phyloP scores from a whole-genome alignment of 306 rosid species.

The Casuarina equisetifolia region DNA sequence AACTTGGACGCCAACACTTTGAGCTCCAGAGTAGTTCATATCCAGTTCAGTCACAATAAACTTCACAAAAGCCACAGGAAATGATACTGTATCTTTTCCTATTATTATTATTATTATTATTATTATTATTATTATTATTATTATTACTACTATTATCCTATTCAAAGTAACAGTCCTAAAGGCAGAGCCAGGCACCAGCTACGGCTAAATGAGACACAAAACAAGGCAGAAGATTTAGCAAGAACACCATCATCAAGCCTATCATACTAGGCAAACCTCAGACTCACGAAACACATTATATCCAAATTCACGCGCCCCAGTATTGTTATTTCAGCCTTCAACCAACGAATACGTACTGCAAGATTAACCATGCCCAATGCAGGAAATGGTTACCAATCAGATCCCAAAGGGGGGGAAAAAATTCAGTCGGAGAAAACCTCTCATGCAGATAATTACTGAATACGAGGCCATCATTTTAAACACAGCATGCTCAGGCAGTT shows the following conservation, averaged over 20 bases:
- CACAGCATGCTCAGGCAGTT: neutral
- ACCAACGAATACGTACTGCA: neutral
- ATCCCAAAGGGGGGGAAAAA: neutral
- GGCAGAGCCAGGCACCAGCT: neutral
- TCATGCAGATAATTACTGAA: neutral
- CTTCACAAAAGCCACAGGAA: neutral
- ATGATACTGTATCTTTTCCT: neutral
- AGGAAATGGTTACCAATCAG: neutral
- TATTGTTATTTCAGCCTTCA: neutral
- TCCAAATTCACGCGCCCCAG: neutral
- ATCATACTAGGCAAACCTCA: neutral
- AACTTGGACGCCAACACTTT: constrained; percentile 1
- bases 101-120: no score
- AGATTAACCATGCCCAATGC: neutral
- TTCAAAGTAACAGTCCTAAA: neutral
- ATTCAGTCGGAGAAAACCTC: neutral
- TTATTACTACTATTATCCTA: no score
- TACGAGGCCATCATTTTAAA: neutral
- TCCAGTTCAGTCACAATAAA: neutral
- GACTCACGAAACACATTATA: neutral
- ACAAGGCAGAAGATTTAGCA: neutral
- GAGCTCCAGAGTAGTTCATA: neutral
- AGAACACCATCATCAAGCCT: neutral
- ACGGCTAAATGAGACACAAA: neutral
- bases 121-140: no score